Evolutionary conservation across 1,284 basidiomycete genomes (phyloP), one percentile per base, ranked within the genome.

Genomic region (Trichosporon faecale): DNA sequence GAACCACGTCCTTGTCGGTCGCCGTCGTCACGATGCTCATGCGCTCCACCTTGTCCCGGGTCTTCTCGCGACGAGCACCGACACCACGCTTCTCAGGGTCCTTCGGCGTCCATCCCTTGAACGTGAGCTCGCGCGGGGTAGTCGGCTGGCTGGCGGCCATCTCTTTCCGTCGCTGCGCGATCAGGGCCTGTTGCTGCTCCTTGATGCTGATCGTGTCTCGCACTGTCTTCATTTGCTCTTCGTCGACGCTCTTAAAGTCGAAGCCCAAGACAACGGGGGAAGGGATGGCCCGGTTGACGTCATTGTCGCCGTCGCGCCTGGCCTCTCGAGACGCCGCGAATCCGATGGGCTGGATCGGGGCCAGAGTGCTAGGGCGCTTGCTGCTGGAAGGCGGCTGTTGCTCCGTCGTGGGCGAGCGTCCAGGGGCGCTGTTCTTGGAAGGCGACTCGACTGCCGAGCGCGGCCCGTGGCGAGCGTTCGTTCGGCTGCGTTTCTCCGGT

Each of bases 181-280:
- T 82, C 29, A 82, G 70, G 1, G 81, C 81, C 74, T 82, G 77
- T 61, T 82, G 81, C 71, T 82, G 81, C 69, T 81, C 78, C 68
- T 79, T 79, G 73, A 82, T 81, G 64, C 77, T 78, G 57, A 82
- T 77, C 21, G 80, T 82, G 69, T 81, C 77, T 31, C 80, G 80
- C 23, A 82, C 81, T 23, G 81, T 82, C 74, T 78, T 79, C 25
- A 82, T 73, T 68, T 82, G 80, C 55, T 78, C 77, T 55, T 77
- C 79, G 67, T 82, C 80, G 27, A 81, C 76, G 16, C 69, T 71
- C 67, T 81, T 79, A 66, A 81, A 81, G 65, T 82, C 81, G 70
- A 82, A 82, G 23, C 81, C 81, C 78, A 82, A 79, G 23, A 82
- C 81, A 0, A 82, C 81, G 0, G 81, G 81, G 11, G 76, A 78